phyloP scores from a whole-genome alignment of 345 rosid species.

The Syzygium jambos region DNA sequence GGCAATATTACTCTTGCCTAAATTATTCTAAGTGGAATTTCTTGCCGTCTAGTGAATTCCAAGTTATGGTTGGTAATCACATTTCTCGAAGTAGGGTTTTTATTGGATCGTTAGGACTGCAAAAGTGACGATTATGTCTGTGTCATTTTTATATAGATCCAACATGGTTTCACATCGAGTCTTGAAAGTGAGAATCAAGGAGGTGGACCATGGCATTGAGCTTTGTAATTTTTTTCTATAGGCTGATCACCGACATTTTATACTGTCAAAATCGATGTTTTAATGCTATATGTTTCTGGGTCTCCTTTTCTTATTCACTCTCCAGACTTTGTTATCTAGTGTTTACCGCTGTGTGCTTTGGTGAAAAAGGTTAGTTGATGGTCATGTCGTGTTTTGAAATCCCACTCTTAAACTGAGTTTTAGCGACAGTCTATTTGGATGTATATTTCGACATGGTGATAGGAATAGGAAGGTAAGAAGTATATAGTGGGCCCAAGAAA shows the following conservation, averaged over 20 bases:
- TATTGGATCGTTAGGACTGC: not conserved
- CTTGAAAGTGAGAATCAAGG: not conserved
- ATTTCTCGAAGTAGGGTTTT: not conserved
- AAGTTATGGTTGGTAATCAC: not conserved
- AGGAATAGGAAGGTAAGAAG: not conserved
- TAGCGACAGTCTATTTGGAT: not conserved
- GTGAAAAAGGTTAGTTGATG: not conserved
- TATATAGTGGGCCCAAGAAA: not conserved
- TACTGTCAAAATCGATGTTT: not conserved
- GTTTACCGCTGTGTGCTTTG: not conserved
- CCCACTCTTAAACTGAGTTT: not conserved
- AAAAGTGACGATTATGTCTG: not conserved
- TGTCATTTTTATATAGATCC: not conserved
- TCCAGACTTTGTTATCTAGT: not conserved
- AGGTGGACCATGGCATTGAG: not conserved
- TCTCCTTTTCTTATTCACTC: not conserved
- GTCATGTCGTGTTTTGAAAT: not conserved
- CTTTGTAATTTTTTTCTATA: not conserved
- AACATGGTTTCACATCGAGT: not conserved
- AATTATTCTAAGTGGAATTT: not conserved
- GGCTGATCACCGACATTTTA: not conserved
- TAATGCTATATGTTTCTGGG: not conserved
- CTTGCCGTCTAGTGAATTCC: not conserved
- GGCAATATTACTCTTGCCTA: not conserved
- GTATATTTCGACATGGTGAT: not conserved